These are phyloP conservation scores for Suillus paluster DNA, from an alignment of 768 basidiomycete genomes.

Conservation along the genomic window DNA sequence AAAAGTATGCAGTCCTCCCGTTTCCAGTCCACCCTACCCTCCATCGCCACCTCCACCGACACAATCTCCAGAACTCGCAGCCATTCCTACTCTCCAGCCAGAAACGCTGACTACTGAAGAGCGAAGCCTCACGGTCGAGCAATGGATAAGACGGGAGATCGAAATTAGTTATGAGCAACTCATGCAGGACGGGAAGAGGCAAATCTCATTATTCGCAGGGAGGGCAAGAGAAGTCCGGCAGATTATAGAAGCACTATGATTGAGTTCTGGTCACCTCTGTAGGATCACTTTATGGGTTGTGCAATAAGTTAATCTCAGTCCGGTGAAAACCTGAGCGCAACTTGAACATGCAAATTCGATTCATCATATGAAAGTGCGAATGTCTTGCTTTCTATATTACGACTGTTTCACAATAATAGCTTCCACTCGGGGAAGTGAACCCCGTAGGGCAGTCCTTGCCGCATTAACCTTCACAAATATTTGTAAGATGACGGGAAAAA, in stretches of 20 bases:
- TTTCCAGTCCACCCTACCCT: neutral
- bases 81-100: constrained; percentile 16
- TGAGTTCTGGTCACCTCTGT: neutral
- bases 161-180: constrained; percentile 66
- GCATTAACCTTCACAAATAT: too few species aligned
- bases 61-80: constrained; percentile 16
- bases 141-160: constrained; percentile 83
- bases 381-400: too few species aligned
- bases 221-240: constrained; percentile 45
- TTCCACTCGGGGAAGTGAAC: too few species aligned
- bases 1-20: neutral
- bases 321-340: neutral
- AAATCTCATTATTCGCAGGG: constrained; percentile 52
- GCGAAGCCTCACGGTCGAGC: constrained; percentile 78
- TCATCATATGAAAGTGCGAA: too few species aligned
- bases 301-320: neutral
- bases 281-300: neutral
- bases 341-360: too few species aligned
- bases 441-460: too few species aligned
- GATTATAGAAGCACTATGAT: constrained; percentile 38
- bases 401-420: too few species aligned
- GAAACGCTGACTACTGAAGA: constrained; percentile 48
- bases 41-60: constrained; percentile 10
- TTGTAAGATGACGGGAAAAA: too few species aligned
- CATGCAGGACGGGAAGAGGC: constrained; percentile 52